These are phyloP conservation scores for Xylariaceae sp. DNA, from an alignment of 2,329 filamentous ascomycete species.

Conservation along the genomic window DNA sequence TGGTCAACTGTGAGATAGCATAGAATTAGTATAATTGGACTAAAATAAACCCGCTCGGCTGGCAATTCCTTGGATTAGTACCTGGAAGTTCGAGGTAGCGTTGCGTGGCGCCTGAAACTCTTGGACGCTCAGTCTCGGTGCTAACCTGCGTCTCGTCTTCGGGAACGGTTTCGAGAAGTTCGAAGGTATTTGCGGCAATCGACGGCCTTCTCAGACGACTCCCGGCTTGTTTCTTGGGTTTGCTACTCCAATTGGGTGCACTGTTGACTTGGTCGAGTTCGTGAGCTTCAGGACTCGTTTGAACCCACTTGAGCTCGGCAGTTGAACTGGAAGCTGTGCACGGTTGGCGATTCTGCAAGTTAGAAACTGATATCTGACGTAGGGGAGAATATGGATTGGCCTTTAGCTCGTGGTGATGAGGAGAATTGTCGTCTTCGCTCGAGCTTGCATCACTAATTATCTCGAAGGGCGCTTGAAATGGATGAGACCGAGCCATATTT, in stretches of 20 bases:
- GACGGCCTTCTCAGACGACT: slow-evolving; percentile 29
- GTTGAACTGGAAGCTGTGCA: slow-evolving; percentile 24
- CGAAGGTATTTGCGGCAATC: slow-evolving; percentile 33
- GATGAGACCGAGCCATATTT: slow-evolving; percentile 30
- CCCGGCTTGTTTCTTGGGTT: slow-evolving; percentile 24
- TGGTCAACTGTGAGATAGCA: slow-evolving; percentile 25
- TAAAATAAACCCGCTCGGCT: not conserved
- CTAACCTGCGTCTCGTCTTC: slow-evolving; percentile 30
- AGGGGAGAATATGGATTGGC: slow-evolving; percentile 26
- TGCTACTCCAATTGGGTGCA: slow-evolving; percentile 16
- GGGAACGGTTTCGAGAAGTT: slow-evolving; percentile 35
- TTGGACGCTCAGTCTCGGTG: slow-evolving; percentile 14
- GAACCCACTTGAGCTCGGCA: slow-evolving; percentile 39
- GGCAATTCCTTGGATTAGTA: slow-evolving; percentile 13
- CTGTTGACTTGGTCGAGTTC: slow-evolving; percentile 19
- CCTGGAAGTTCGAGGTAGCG: slow-evolving; percentile 33
- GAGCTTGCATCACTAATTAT: slow-evolving; percentile 33
- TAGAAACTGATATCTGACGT: slow-evolving; percentile 35
- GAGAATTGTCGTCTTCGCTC: slow-evolving; percentile 26
- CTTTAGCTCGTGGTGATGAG: slow-evolving; percentile 14
- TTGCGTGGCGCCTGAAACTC: slow-evolving; percentile 19
- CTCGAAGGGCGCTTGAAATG: slow-evolving; percentile 26
- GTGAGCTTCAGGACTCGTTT: slow-evolving; percentile 21
- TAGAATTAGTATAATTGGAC: slow-evolving; percentile 11
- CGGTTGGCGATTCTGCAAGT: slow-evolving; percentile 33